Conservation (phyloP, 2,329 filamentous ascomycete genomes). For the Neonectria ditissima region DNA sequence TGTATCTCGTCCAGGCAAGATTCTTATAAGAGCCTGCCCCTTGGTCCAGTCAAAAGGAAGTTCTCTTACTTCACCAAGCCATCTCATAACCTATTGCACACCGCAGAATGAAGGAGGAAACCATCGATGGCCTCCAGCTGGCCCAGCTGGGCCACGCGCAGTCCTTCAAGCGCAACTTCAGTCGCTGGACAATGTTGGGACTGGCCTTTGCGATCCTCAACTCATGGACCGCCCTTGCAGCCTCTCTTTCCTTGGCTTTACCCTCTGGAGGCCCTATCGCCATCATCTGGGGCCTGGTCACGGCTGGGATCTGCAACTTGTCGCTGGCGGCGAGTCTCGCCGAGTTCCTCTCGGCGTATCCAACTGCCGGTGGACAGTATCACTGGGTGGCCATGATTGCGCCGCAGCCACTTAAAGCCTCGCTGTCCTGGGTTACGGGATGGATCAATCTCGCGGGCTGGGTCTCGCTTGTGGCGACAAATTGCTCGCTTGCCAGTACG, state of each 20-base stretch:
- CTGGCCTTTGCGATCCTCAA: slow-evolving; percentile 61
- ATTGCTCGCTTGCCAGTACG: slow-evolving; percentile 74
- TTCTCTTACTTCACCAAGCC: background rate
- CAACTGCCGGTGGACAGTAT: slow-evolving; percentile 71
- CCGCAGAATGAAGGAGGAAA: slow-evolving; percentile 10
- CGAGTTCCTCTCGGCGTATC: slow-evolving; percentile 75
- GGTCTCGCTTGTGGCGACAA: slow-evolving; percentile 73
- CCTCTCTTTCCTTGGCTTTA: slow-evolving; percentile 61
- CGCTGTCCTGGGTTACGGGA: slow-evolving; percentile 49
- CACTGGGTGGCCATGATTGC: slow-evolving; percentile 73
- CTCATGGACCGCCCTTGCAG: slow-evolving; percentile 60
- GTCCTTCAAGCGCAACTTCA: slow-evolving; percentile 25
- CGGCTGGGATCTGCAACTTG: slow-evolving; percentile 50
- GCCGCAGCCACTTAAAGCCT: slow-evolving; percentile 31
- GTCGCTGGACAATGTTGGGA: slow-evolving; percentile 53
- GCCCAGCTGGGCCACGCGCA: slow-evolving; percentile 25
- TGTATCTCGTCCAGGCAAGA: background rate
- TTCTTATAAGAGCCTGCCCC: background rate
- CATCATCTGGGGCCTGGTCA: slow-evolving; percentile 72
- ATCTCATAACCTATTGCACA: background rate
- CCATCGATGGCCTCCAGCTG: slow-evolving; percentile 20
- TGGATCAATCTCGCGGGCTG: slow-evolving; percentile 79
- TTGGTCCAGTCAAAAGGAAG: slow-evolving; percentile 2
- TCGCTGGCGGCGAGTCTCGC: slow-evolving; percentile 73
- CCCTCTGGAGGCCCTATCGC: slow-evolving; percentile 71